Conservation (phyloP, 192 early-diverging fungal genomes). For the Borealophlyctis nickersoniae region DNA sequence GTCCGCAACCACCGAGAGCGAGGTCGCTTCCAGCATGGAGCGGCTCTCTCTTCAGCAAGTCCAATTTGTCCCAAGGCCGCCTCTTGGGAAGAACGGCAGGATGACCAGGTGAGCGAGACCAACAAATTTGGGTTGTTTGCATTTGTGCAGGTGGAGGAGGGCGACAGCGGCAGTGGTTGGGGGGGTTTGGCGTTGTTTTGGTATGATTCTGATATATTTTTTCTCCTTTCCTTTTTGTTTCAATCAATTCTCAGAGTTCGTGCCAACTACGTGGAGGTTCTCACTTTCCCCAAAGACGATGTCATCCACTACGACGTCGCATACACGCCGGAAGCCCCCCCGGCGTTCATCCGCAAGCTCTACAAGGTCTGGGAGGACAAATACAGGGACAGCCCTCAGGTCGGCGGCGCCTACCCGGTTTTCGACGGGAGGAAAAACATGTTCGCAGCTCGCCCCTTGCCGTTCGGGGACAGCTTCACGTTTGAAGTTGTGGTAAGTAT, state of each 20-base stretch:
- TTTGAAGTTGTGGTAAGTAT: constrained; percentile 7
- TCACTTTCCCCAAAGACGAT: not conserved
- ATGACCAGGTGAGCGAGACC: not conserved
- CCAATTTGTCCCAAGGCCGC: not conserved
- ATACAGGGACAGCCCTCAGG: constrained; percentile 9
- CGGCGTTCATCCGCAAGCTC: constrained; percentile 4
- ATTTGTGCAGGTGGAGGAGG: too few species aligned
- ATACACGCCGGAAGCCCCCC: constrained; percentile 12
- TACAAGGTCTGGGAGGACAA: not conserved
- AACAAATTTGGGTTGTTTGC: not conserved
- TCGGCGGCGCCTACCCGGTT: constrained; percentile 18
- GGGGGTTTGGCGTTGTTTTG: not conserved
- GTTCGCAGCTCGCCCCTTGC: not conserved
- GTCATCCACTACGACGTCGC: constrained; percentile 18
- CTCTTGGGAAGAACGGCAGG: not conserved
- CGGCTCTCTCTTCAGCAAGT: not conserved
- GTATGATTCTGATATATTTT: not conserved
- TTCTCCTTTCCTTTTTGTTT: not conserved
- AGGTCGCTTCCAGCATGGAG: not conserved
- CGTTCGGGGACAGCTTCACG: constrained; percentile 38
- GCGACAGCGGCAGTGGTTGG: not conserved
- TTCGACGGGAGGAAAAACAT: constrained; percentile 18
- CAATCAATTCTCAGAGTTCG: not conserved
- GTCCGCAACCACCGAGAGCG: not conserved
- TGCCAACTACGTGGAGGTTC: not conserved